Evolutionary conservation across 106 monocot genomes (phyloP), one percentile per base, ranked within the genome.

Genomic region (Apostasia shenzhenica): DNA sequence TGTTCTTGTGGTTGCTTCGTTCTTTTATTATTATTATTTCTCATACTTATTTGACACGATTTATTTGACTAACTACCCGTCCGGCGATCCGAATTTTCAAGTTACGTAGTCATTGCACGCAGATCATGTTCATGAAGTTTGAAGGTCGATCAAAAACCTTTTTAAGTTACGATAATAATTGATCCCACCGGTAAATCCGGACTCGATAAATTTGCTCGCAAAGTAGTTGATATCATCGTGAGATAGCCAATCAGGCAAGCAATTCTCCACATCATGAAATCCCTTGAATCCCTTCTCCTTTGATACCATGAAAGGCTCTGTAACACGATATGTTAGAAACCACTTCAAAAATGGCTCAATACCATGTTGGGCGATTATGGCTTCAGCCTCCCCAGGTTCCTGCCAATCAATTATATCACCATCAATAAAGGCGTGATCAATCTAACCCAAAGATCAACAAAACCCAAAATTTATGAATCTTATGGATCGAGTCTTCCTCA

Each of bases 131-230:
- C 26, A 26, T 26, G 26, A 26, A 26, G 26, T 26, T 26, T 26
- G 26, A 26, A 26, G 26, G 26, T 26, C 26, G 26, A 26, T 26
- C 26, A 69, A 78, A 57, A 71, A 93, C 88, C 72, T 63, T 67
- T 93, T 78, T 38, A 93, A 8, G 61, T 70, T 67, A 13, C 86
- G 70, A 50, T 89, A 93, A 62, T 89, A 93, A 73, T 93, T 93
- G 43, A 89, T 55, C 59, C 77, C 81, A 26, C 89, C 84, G 12
- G 84, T 73, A 65, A 88, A 88, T 0, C 84, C 84, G 8, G 81
- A 72, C 49, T 66, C 73, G 8, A 70, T 55, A 46, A 88, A 88
- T 78, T 88, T 79, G 66, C 71, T 71, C 3, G 81, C 75, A 45
- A 58, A 84, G 55, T 84, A 88, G 52, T 70, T 47, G 3, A 84